phyloP scores from a whole-genome alignment of 176 grass and related monocot genomes.

The Alloteropsis semialata region DNA sequence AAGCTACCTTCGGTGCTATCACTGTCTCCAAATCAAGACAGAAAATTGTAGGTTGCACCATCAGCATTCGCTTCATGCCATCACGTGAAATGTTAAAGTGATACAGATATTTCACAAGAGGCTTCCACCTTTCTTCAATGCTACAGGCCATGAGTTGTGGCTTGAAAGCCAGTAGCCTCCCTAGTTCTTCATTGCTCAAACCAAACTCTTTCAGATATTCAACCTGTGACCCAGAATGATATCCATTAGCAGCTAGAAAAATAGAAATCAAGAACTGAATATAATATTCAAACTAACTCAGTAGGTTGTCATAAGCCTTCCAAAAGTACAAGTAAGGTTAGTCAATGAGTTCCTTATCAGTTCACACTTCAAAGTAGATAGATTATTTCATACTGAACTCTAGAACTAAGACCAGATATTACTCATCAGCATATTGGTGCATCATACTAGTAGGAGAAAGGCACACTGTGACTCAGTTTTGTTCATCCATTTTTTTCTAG shows the following conservation, averaged over 20 bases:
- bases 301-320: neutral
- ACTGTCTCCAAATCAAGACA: constrained; percentile 91
- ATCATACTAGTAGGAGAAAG: neutral
- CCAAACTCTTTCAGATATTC: constrained; percentile 86
- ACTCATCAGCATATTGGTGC: neutral
- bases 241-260: constrained; percentile 3
- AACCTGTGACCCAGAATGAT: constrained; percentile 47
- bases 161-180: constrained; percentile 76
- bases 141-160: constrained; percentile 93
- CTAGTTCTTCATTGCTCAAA: constrained; percentile 60
- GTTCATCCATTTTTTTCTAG: neutral
- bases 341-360: neutral
- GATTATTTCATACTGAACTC: neutral
- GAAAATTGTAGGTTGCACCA: constrained; percentile 86
- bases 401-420: neutral
- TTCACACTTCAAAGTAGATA: neutral
- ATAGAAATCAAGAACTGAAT: neutral
- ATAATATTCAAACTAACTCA: neutral
- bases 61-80: constrained; percentile 88
- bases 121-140: constrained; percentile 92
- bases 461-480: neutral
- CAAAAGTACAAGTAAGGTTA: neutral
- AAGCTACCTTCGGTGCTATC: constrained; percentile 80
- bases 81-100: constrained; percentile 70
- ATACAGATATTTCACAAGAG: constrained; percentile 87